phyloP scores from a whole-genome alignment of 176 grass and related monocot genomes.

The Zoysia japonica region DNA sequence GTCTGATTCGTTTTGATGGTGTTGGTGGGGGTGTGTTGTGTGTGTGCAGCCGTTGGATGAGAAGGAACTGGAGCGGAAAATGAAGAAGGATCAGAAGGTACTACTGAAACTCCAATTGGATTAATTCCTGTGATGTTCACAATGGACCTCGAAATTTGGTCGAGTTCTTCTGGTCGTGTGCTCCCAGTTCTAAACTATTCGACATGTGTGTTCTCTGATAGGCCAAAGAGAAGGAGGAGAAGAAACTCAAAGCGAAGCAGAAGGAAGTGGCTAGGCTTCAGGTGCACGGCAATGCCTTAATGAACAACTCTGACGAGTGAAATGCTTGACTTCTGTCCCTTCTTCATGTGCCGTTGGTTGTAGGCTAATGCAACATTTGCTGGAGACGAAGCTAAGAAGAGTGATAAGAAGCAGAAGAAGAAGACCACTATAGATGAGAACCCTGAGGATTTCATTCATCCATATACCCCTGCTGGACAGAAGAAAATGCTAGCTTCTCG shows the following conservation, averaged over 20 bases:
- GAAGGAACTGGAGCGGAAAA: slow-evolving; percentile 62
- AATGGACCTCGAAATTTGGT: not conserved
- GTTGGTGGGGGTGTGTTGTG: not conserved
- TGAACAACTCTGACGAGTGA: too few species aligned
- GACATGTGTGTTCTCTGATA: slow-evolving; percentile 3
- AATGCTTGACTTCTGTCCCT: not conserved
- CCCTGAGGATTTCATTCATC: slow-evolving; percentile 67
- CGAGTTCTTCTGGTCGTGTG: not conserved
- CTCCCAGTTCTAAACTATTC: not conserved
- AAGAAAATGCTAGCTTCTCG: slow-evolving; percentile 67
- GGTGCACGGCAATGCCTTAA: slow-evolving; percentile 19
- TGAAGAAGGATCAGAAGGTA: slow-evolving; percentile 83
- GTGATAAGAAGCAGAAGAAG: slow-evolving; percentile 60
- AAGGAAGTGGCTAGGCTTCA: slow-evolving; percentile 65
- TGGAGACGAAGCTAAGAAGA: slow-evolving; percentile 59
- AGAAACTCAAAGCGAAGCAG: slow-evolving; percentile 69
- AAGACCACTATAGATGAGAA: slow-evolving; percentile 60
- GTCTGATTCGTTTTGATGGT: not conserved
- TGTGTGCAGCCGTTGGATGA: slow-evolving; percentile 44
- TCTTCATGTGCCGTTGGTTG: too few species aligned
- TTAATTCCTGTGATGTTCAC: slow-evolving; percentile 3
- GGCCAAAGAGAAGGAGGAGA: slow-evolving; percentile 74
- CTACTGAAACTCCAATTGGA: slow-evolving; percentile 16
- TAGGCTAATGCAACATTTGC: slow-evolving; percentile 46
- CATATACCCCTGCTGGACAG: slow-evolving; percentile 46